Conservation (phyloP, 2,329 filamentous ascomycete genomes). For the Pseudocercospora fijiensis region DNA sequence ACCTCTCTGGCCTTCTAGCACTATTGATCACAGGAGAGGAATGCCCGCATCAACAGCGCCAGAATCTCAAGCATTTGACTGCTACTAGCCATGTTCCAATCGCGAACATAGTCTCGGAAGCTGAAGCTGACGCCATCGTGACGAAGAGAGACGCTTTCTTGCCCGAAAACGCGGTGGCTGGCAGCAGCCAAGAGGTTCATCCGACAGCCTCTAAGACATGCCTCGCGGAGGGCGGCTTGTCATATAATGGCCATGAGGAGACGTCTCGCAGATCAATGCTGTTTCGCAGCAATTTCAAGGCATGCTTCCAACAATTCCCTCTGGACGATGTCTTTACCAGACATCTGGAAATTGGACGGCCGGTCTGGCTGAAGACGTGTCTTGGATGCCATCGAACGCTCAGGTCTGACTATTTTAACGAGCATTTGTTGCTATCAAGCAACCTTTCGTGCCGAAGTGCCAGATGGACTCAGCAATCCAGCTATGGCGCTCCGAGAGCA, state of each 20-base stretch:
- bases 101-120: background rate
- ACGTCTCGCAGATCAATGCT: background rate
- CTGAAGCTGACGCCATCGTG: background rate
- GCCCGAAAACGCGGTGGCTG: background rate
- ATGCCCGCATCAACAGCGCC: background rate
- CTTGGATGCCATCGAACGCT: background rate
- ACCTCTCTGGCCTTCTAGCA: background rate
- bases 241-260: background rate
- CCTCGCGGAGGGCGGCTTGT: background rate
- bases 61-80: background rate
- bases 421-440: background rate
- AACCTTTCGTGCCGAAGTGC: background rate
- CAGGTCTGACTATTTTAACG: background rate
- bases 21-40: background rate
- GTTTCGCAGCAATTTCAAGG: slow-evolving; percentile 16
- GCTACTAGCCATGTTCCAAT: background rate
- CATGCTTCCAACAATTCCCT: slow-evolving; percentile 18
- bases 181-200: background rate
- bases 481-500: background rate
- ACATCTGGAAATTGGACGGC: background rate
- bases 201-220: background rate
- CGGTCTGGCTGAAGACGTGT: background rate
- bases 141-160: background rate
- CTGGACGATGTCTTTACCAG: slow-evolving; percentile 10
- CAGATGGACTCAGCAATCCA: background rate